A percentile compares a stretch with the other conserved stretches of the same genome.
phyloP scores from a whole-genome alignment of 352 stramenopile species.

The Phytopythium helicoides region DNA sequence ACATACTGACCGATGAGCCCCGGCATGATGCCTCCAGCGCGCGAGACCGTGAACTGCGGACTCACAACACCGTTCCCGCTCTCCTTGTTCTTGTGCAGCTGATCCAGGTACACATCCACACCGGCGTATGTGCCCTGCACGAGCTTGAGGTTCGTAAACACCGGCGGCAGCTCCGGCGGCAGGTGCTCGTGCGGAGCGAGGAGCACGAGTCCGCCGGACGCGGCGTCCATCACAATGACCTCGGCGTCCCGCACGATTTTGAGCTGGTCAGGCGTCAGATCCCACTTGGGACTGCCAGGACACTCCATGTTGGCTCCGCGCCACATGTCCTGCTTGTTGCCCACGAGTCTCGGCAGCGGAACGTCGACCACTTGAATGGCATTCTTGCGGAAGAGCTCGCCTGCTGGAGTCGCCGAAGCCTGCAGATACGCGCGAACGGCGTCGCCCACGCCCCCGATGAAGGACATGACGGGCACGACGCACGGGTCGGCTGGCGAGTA shows the following conservation, averaged over 20 bases:
- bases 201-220: slow-evolving; percentile 16
- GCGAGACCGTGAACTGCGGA: slow-evolving; percentile 29
- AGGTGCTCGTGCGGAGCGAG: slow-evolving; percentile 23
- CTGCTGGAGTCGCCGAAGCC: slow-evolving; percentile 10
- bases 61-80: neutral
- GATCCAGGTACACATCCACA: slow-evolving; percentile 25
- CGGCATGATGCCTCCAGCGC: slow-evolving; percentile 36
- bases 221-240: slow-evolving; percentile 30
- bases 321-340: slow-evolving; percentile 26
- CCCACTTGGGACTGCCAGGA: slow-evolving; percentile 20
- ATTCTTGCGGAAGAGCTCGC: slow-evolving; percentile 23
- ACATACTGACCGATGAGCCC: slow-evolving; percentile 42
- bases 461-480: slow-evolving; percentile 23
- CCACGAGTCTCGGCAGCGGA: slow-evolving; percentile 22
- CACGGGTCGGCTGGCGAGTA: slow-evolving; percentile 3
- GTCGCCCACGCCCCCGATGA: slow-evolving; percentile 22
- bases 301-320: slow-evolving; percentile 18
- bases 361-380: slow-evolving; percentile 25
- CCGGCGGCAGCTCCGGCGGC: slow-evolving; percentile 21
- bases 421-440: slow-evolving; percentile 23
- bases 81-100: slow-evolving; percentile 3
- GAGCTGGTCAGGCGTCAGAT: slow-evolving; percentile 21
- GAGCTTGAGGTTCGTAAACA: slow-evolving; percentile 29
- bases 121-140: slow-evolving; percentile 37
- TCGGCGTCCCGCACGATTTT: slow-evolving; percentile 21